A percentile compares a stretch with the other conserved stretches of the same genome.
These are phyloP conservation scores for Saccharomyces hybrid DNA, from an alignment of 1,139 yeast species.

Conservation along the genomic window DNA sequence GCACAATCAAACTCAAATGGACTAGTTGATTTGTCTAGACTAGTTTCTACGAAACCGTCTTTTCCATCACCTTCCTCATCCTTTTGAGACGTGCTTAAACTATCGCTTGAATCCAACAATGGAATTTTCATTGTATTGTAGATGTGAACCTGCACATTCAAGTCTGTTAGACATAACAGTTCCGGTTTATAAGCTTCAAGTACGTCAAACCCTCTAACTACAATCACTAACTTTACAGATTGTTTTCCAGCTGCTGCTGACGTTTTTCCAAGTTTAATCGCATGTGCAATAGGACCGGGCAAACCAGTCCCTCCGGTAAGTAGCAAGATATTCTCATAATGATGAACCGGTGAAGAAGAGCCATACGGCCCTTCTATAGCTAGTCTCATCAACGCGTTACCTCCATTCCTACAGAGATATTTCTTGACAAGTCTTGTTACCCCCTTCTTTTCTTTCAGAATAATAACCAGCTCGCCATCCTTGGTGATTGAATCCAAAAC, in stretches of 20 bases:
- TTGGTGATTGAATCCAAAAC: conserved; percentile 33
- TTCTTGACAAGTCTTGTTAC: conserved; percentile 35
- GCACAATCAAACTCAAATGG: neutral
- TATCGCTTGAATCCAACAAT: neutral
- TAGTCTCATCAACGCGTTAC: conserved; percentile 31
- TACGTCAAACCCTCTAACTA: conserved; percentile 2
- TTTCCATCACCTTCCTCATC: neutral
- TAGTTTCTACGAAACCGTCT: neutral
- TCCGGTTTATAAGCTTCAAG: conserved; percentile 2
- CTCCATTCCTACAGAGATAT: conserved; percentile 17
- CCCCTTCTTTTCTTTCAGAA: conserved; percentile 44
- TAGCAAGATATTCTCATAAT: conserved; percentile 46
- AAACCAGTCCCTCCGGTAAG: conserved; percentile 73
- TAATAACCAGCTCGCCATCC: conserved; percentile 36
- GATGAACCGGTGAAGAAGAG: conserved; percentile 1
- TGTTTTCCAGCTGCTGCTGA: neutral
- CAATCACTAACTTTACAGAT: conserved; percentile 2
- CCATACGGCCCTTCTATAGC: conserved; percentile 65
- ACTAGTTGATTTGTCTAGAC: neutral
- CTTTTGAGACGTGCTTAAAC: neutral
- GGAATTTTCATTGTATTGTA: neutral
- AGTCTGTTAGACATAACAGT: conserved; percentile 34
- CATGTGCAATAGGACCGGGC: conserved; percentile 45
- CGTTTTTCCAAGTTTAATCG: conserved; percentile 1
- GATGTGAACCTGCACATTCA: neutral